Conservation (phyloP, 2,329 filamentous ascomycete species). For the Fusarium camptoceras region DNA sequence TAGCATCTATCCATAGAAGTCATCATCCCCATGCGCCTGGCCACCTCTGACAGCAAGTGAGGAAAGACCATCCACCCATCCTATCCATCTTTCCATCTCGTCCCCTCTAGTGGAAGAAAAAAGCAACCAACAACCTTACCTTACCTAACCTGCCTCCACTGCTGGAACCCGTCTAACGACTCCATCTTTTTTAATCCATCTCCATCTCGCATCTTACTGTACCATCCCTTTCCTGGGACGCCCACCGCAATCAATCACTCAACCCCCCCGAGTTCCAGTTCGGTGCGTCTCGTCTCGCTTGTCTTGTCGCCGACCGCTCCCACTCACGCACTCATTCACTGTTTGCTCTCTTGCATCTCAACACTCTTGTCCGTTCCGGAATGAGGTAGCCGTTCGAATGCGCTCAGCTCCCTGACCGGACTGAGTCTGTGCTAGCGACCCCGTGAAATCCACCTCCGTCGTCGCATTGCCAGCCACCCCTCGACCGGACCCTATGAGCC, state of each 20-base stretch:
- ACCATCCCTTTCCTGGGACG: conserved; percentile 34
- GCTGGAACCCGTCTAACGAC: conserved; percentile 36
- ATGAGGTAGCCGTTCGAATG: conserved; percentile 69
- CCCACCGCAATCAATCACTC: conserved; percentile 29
- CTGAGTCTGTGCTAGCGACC: conserved; percentile 59
- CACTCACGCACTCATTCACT: conserved; percentile 6
- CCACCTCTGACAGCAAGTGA: conserved; percentile 29
- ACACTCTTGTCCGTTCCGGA: conserved; percentile 53
- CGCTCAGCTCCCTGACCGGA: conserved; percentile 71
- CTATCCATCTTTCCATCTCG: conserved; percentile 23
- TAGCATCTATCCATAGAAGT: conserved; percentile 4
- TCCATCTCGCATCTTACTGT: conserved; percentile 40
- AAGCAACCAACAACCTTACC: conserved; percentile 36
- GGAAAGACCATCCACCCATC: conserved; percentile 29
- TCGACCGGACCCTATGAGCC: conserved; percentile 52
- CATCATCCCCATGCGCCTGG: conserved; percentile 28
- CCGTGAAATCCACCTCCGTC: conserved; percentile 44
- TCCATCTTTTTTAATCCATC: conserved; percentile 45
- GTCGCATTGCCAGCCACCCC: conserved; percentile 49
- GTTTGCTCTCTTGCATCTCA: conserved; percentile 26
- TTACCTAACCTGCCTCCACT: conserved; percentile 27
- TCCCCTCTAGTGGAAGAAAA: conserved; percentile 29
- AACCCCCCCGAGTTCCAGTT: conserved; percentile 15
- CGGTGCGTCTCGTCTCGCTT: conserved; percentile 11
- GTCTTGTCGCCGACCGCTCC: conserved; percentile 21